phyloP scores from a whole-genome alignment of 164 flowering plant genomes.

The Umbilicus rupestris region DNA sequence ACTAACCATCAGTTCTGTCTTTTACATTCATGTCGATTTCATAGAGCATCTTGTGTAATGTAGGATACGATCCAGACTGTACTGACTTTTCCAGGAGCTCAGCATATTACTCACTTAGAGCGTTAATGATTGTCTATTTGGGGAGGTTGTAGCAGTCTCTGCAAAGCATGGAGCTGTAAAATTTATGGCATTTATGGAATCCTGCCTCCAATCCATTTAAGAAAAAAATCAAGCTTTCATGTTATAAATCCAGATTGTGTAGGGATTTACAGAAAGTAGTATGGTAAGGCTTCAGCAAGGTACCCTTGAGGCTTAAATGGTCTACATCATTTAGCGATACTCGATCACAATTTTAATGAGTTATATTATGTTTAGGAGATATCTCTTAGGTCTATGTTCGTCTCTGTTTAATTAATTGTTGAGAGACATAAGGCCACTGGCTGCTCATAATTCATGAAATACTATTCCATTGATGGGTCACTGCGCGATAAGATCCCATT shows the following conservation, averaged over 20 bases:
- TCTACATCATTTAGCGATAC: neutral
- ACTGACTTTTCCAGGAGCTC: too few relatives aligned
- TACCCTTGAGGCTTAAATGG: neutral
- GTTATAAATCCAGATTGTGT: neutral
- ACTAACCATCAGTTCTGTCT: too few relatives aligned
- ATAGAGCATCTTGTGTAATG: too few relatives aligned
- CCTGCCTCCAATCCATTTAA: neutral
- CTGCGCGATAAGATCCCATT: neutral
- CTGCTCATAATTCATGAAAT: neutral
- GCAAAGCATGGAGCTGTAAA: too few relatives aligned
- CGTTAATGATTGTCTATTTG: too few relatives aligned
- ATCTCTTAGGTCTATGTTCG: neutral
- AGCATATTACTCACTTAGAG: too few relatives aligned
- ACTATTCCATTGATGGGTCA: neutral
- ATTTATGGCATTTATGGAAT: neutral
- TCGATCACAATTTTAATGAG: neutral
- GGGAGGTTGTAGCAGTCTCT: too few relatives aligned
- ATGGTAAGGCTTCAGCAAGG: neutral
- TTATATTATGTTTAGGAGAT: neutral
- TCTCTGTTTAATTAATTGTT: neutral
- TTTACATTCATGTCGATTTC: too few relatives aligned
- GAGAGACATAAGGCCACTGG: neutral
- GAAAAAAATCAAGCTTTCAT: neutral
- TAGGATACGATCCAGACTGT: too few relatives aligned
- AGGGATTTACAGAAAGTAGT: neutral